Conservation (phyloP, 176 grass and related monocot species). For the Aegilops sharonensis region DNA sequence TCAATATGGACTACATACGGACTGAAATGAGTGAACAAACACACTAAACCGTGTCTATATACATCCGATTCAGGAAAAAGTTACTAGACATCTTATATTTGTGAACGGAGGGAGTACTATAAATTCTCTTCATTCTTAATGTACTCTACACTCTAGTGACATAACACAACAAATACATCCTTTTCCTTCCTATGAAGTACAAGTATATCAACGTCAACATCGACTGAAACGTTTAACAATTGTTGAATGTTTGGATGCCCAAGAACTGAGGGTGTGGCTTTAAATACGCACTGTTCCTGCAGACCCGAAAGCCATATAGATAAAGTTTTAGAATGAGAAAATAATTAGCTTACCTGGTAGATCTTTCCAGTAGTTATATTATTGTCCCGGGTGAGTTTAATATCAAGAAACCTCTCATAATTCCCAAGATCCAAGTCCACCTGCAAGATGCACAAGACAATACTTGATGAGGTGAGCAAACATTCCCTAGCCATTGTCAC, state of each 20-base stretch:
- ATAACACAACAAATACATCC: constrained; percentile 19
- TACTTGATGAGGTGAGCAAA: not conserved
- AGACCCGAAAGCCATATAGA: too few species aligned
- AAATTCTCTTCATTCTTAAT: not conserved
- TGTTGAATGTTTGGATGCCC: constrained; percentile 13
- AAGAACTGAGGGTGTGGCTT: not conserved
- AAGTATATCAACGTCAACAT: constrained; percentile 9
- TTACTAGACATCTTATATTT: too few species aligned
- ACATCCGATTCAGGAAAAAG: too few species aligned
- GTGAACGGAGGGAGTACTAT: not conserved
- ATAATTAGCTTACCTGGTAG: constrained; percentile 47
- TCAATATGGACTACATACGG: too few species aligned
- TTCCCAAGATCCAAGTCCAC: constrained; percentile 79
- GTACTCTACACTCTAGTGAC: constrained; percentile 10
- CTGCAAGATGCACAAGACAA: constrained; percentile 34
- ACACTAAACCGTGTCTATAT: too few species aligned
- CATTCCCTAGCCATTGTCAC: not conserved
- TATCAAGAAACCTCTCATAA: constrained; percentile 75
- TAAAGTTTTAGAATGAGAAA: too few species aligned
- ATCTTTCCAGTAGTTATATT: constrained; percentile 85
- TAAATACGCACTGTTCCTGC: not conserved
- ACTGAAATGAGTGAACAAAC: too few species aligned
- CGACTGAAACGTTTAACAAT: not conserved
- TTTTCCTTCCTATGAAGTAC: constrained; percentile 27
- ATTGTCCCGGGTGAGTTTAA: constrained; percentile 68